phyloP scores from a whole-genome alignment of 1,139 yeast species.

The Magnusiomyces sp. region DNA sequence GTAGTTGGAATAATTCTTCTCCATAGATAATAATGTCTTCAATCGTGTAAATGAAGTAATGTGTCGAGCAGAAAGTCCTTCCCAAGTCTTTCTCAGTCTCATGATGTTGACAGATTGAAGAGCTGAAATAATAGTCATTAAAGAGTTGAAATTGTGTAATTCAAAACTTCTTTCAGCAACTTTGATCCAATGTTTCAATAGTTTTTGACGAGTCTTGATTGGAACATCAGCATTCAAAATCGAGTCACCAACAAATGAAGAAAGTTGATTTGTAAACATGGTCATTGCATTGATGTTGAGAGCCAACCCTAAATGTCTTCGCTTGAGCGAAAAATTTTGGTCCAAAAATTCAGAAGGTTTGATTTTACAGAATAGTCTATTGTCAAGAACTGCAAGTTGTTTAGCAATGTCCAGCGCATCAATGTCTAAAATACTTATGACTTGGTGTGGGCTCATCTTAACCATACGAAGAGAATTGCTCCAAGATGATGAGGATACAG shows the following conservation, averaged over 20 bases:
- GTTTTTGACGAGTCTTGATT: slow-evolving; percentile 46
- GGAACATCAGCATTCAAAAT: slow-evolving; percentile 36
- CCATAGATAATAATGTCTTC: slow-evolving; percentile 69
- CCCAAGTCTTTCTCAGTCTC: slow-evolving; percentile 63
- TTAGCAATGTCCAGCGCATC: slow-evolving; percentile 78
- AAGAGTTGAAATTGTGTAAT: slow-evolving; percentile 72
- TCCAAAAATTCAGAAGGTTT: slow-evolving; percentile 67
- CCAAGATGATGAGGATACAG: no score
- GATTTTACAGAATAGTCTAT: slow-evolving; percentile 57
- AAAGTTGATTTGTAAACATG: slow-evolving; percentile 66
- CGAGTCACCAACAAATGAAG: slow-evolving; percentile 77
- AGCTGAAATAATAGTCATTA: slow-evolving; percentile 82
- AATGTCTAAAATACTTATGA: slow-evolving; percentile 44
- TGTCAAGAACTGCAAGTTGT: slow-evolving; percentile 76
- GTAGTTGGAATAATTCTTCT: slow-evolving; percentile 71
- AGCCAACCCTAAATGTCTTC: slow-evolving; percentile 50
- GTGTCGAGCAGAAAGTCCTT: slow-evolving; percentile 53
- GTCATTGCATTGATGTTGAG: slow-evolving; percentile 68
- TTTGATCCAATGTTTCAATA: slow-evolving; percentile 74
- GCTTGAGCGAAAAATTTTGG: slow-evolving; percentile 60
- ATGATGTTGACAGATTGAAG: slow-evolving; percentile 75
- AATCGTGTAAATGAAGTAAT: slow-evolving; percentile 56
- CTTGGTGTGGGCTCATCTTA: slow-evolving; percentile 10
- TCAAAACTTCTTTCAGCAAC: slow-evolving; percentile 75
- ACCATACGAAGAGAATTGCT: slow-evolving; percentile 18